A percentile compares a stretch with the other conserved stretches of the same genome.
phyloP scores from a whole-genome alignment of 495 filamentous ascomycete genomes.

The Podospora pseudoanserina region DNA sequence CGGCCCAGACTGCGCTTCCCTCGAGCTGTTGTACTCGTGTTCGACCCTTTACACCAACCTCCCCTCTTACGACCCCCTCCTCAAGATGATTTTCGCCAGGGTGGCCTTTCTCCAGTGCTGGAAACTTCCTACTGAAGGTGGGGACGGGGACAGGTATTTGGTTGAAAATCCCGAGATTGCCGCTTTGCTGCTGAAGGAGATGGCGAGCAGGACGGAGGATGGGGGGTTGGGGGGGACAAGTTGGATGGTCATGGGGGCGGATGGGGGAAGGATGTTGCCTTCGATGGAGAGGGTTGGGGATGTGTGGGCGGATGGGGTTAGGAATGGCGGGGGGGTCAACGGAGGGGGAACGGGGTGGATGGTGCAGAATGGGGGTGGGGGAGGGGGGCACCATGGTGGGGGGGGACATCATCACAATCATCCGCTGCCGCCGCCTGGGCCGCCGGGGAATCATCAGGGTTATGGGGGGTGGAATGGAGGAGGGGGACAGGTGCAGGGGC shows the following conservation, averaged over 20 bases:
- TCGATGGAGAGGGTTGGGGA: neutral
- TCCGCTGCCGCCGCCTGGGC: neutral
- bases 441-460: too few relatives aligned
- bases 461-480: too few relatives aligned
- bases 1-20: conserved; percentile 39
- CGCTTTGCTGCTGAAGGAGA: conserved; percentile 40
- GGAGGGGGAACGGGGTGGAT: neutral
- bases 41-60: conserved; percentile 40
- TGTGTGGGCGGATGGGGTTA: neutral
- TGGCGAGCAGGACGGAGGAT: conserved; percentile 39
- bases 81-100: conserved; percentile 45
- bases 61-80: conserved; percentile 35
- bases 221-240: conserved; percentile 21
- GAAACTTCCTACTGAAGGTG: conserved; percentile 23
- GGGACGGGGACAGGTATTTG: conserved; percentile 27
- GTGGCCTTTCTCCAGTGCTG: conserved; percentile 45
- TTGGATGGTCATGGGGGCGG: neutral
- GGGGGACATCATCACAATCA: neutral
- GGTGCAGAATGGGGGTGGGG: neutral
- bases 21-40: conserved; percentile 38
- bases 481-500: neutral
- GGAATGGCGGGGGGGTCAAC: neutral
- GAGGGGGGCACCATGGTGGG: neutral
- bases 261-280: neutral
- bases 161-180: conserved; percentile 39